A percentile compares a stretch with the other conserved stretches of the same genome.
Evolutionary conservation across 2,329 filamentous ascomycete genomes (phyloP).

Genomic region (Aspergillus oerlinghausenensis): DNA sequence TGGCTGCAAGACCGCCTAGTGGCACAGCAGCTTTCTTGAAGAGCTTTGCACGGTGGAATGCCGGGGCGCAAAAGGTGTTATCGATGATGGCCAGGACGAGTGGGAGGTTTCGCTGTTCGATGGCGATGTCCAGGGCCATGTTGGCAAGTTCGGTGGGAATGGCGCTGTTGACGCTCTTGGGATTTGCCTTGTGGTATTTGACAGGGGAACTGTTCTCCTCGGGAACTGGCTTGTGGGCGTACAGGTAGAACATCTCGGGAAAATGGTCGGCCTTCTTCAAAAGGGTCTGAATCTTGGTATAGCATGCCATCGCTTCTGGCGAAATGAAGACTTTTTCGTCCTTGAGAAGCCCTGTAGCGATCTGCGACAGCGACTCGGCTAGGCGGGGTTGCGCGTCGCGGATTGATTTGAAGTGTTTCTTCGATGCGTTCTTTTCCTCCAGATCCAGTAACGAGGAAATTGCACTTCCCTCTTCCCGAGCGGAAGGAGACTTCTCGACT

Average conservation of each 20-base stretch:
- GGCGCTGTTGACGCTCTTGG: constrained; percentile 65
- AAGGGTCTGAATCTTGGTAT: constrained; percentile 70
- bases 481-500: constrained; percentile 5
- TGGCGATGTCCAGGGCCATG: constrained; percentile 71
- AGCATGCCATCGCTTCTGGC: constrained; percentile 64
- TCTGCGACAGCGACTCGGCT: constrained; percentile 45
- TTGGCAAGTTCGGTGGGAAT: constrained; percentile 68
- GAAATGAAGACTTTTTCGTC: constrained; percentile 78
- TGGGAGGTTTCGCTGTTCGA: constrained; percentile 71
- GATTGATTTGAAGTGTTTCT: constrained; percentile 19
- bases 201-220: constrained; percentile 56
- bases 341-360: constrained; percentile 65
- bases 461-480: constrained; percentile 29
- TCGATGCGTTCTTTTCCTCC: constrained; percentile 32
- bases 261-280: constrained; percentile 71
- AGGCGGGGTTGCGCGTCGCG: constrained; percentile 32
- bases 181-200: constrained; percentile 59
- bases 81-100: constrained; percentile 75
- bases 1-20: constrained; percentile 34
- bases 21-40: constrained; percentile 39
- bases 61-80: constrained; percentile 46
- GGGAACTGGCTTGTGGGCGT: constrained; percentile 75
- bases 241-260: constrained; percentile 74
- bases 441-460: constrained; percentile 40
- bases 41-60: constrained; percentile 41